These are phyloP conservation scores for Isatis lusitanica DNA, from an alignment of 441 rosid species.

Conservation along the genomic window DNA sequence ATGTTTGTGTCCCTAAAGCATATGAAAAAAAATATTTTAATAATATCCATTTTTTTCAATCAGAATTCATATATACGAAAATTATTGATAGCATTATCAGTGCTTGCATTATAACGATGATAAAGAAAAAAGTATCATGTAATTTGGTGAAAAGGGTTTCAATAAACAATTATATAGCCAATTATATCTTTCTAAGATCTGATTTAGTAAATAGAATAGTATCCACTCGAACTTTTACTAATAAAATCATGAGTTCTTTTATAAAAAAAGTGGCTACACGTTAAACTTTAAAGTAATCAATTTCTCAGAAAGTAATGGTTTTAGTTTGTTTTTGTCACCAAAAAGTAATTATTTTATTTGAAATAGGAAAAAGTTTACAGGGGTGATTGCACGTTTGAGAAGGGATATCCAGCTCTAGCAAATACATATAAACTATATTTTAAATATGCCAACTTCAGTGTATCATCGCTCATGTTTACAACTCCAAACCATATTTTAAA, in stretches of 20 bases:
- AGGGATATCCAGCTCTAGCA: conserved; percentile 17
- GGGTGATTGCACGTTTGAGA: conserved; percentile 20
- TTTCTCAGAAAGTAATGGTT: conserved; percentile 7
- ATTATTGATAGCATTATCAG: not conserved
- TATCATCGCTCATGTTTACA: not conserved
- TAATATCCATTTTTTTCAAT: not conserved
- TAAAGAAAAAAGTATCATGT: not conserved
- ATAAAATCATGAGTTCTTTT: not conserved
- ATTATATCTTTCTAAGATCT: not conserved
- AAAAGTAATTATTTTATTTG: not conserved
- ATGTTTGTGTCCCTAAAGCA: not conserved
- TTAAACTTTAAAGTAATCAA: conserved; percentile 21
- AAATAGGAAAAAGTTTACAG: not conserved
- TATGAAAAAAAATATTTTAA: too few relatives aligned
- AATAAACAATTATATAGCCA: not conserved
- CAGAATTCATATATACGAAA: not conserved
- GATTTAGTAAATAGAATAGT: not conserved
- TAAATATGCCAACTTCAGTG: not conserved
- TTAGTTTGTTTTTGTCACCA: not conserved
- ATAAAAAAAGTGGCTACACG: not conserved
- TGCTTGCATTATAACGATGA: not conserved
- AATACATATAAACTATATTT: not conserved
- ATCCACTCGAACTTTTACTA: not conserved
- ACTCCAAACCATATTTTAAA: not conserved
- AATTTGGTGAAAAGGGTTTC: conserved; percentile 15